Percentiles rank a stretch among this genome's conserved stretches.
Conservation (phyloP, 164 flowering plant genomes). For the Macadamia tetraphylla region DNA sequence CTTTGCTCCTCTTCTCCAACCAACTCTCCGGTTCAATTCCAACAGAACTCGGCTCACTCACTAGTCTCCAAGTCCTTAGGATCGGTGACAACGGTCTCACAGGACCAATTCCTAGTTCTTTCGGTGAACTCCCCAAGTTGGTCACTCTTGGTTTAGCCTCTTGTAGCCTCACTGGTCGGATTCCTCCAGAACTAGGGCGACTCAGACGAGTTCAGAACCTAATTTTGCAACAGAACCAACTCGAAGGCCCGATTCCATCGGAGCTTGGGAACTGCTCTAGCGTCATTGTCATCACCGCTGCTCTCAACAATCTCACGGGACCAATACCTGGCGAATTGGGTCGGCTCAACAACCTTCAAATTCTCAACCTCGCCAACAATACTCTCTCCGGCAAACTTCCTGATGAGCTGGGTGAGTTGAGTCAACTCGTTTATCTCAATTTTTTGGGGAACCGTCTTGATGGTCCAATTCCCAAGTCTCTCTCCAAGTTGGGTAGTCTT, state of each 20-base stretch:
- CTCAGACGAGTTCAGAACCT: conserved; percentile 46
- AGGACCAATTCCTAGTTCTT: conserved; percentile 63
- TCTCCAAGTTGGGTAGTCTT: conserved; percentile 49
- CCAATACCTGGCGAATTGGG: conserved; percentile 63
- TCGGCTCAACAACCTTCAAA: conserved; percentile 39
- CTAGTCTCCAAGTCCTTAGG: conserved; percentile 51
- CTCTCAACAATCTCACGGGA: conserved; percentile 58
- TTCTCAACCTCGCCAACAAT: conserved; percentile 70
- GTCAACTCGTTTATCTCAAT: conserved; percentile 61
- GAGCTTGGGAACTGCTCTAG: conserved; percentile 67
- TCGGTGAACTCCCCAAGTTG: conserved; percentile 55
- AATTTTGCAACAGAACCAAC: conserved; percentile 52
- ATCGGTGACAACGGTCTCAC: conserved; percentile 79
- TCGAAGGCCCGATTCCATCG: conserved; percentile 60
- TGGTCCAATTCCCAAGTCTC: conserved; percentile 60
- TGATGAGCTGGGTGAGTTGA: conserved; percentile 43
- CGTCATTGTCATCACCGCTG: conserved; percentile 54
- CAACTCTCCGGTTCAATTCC: conserved; percentile 75
- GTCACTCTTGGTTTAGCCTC: conserved; percentile 69
- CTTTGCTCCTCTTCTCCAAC: conserved; percentile 77
- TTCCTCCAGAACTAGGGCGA: conserved; percentile 63
- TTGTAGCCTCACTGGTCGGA: conserved; percentile 59
- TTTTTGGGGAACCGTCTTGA: conserved; percentile 62
- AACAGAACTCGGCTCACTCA: conserved; percentile 48
- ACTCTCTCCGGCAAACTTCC: conserved; percentile 67